Evolutionary conservation across 2,329 filamentous ascomycete genomes (phyloP).

Genomic region (Epichloe sp.): DNA sequence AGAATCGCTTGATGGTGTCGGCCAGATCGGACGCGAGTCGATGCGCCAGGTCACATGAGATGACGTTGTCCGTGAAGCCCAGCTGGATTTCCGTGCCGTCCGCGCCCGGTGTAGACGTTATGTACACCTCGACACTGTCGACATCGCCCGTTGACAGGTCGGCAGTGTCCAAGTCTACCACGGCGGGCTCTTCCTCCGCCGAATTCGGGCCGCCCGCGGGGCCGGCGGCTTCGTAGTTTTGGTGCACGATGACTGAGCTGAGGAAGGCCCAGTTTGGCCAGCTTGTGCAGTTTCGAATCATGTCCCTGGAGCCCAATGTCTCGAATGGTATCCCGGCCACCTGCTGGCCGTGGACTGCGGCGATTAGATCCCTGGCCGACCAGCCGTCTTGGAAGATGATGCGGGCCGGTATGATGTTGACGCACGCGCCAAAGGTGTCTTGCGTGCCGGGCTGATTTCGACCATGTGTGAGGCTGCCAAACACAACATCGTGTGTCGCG

Average conservation of each 20-base stretch:
- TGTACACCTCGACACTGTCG: slow-evolving; percentile 2
- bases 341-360: neutral
- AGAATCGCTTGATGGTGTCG: neutral
- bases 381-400: neutral
- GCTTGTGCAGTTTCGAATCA: neutral
- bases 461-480: slow-evolving; percentile 1
- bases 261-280: slow-evolving; percentile 1
- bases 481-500: slow-evolving; percentile 1
- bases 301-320: slow-evolving; percentile 1
- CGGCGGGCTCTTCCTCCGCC: neutral
- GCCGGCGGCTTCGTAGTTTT: neutral
- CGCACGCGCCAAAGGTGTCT: neutral
- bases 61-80: slow-evolving; percentile 1
- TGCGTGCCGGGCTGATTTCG: slow-evolving; percentile 4
- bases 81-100: neutral
- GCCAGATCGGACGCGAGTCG: neutral
- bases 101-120: slow-evolving; percentile 1
- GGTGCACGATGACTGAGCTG: slow-evolving; percentile 1
- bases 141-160: slow-evolving; percentile 3
- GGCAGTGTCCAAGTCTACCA: slow-evolving; percentile 1
- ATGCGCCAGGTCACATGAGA: neutral
- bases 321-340: neutral
- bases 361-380: neutral
- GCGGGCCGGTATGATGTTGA: neutral
- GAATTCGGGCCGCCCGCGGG: neutral